Evolutionary conservation across 192 early-diverging fungal genomes (phyloP), one percentile per base, ranked within the genome.

Genomic region (Backusella sp.): DNA sequence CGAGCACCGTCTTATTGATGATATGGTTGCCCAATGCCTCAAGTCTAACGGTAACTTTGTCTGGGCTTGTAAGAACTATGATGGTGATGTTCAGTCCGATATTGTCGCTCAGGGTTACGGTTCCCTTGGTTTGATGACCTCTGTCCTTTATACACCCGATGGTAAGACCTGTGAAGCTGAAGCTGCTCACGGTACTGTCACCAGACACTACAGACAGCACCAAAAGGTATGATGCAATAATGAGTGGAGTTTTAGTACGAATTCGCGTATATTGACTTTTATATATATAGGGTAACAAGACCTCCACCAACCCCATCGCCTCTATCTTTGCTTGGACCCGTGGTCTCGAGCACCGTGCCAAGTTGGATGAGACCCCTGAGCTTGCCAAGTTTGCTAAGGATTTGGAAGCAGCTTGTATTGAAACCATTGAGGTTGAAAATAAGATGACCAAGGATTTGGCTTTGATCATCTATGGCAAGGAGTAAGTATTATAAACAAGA

Each of bases 361-460:
- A 95, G 90, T 86, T 99, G 28, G 97, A 99, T 79, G 84, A 90
- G 52, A 94, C 95, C 81, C 81, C 83, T 11, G 90, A 91, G 41
- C 86, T 99, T 41, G 80, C 81, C 46, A 76, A 82, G 34, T 99
- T 96, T 88, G 88, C 91, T 53, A 76, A 86, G 41, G 91, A 93
- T 73, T 87, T 99, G 36, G 97, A 99, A 82, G 72, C 81, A 28
- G 95, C 97, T 17, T 96, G 95, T 80, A 88, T 97, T 72, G 92
- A 96, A 62, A 92, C 96, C 1, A 95, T 99, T 74, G 90, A 95
- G 71, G 83, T 87, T 75, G 88, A 87, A 42, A 89, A 90, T 21
- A 84, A 94, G 68, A 99, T 99, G 97, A 99, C 97, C 83, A 99
- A 99, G 91, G 97, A 99, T 82, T 84, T 99, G 73, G 96, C 97